phyloP scores from a whole-genome alignment of 257 asterid genomes.

The Striga asiatica region DNA sequence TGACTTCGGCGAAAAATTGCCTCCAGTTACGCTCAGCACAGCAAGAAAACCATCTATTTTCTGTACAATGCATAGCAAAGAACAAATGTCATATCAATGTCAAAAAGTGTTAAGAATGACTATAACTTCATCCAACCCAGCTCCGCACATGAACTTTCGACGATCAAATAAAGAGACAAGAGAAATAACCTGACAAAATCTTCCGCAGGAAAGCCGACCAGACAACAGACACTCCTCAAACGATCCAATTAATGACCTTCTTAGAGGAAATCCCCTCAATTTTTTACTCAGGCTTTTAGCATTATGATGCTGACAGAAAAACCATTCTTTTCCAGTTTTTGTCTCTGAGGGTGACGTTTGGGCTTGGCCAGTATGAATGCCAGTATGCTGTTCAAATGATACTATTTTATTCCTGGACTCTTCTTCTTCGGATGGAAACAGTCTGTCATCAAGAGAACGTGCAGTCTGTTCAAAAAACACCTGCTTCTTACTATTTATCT shows the following conservation, averaged over 20 bases:
- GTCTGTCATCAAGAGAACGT: slow-evolving; percentile 29
- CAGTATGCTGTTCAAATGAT: slow-evolving; percentile 25
- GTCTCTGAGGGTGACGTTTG: slow-evolving; percentile 30
- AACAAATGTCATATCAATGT: slow-evolving; percentile 4
- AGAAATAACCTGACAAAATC: slow-evolving; percentile 43
- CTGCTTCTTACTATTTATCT: slow-evolving; percentile 22
- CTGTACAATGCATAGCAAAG: slow-evolving; percentile 30
- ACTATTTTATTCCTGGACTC: slow-evolving; percentile 29
- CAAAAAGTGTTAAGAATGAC: too few species aligned
- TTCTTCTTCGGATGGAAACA: slow-evolving; percentile 31
- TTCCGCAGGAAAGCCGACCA: slow-evolving; percentile 63
- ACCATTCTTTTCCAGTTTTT: slow-evolving; percentile 30
- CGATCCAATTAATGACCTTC: slow-evolving; percentile 78
- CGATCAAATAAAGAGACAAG: background rate
- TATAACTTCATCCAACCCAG: background rate
- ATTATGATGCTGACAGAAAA: slow-evolving; percentile 25
- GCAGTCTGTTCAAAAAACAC: slow-evolving; percentile 21
- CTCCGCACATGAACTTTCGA: background rate
- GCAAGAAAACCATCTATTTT: slow-evolving; percentile 77
- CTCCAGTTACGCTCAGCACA: slow-evolving; percentile 55
- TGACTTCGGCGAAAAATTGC: slow-evolving; percentile 58
- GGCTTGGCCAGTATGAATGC: slow-evolving; percentile 16
- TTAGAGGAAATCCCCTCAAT: slow-evolving; percentile 44
- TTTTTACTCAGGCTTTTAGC: slow-evolving; percentile 30
- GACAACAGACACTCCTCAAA: slow-evolving; percentile 85